Evolutionary conservation across 2,329 filamentous ascomycete species (phyloP).

Genomic region (Anthostomella pinea): DNA sequence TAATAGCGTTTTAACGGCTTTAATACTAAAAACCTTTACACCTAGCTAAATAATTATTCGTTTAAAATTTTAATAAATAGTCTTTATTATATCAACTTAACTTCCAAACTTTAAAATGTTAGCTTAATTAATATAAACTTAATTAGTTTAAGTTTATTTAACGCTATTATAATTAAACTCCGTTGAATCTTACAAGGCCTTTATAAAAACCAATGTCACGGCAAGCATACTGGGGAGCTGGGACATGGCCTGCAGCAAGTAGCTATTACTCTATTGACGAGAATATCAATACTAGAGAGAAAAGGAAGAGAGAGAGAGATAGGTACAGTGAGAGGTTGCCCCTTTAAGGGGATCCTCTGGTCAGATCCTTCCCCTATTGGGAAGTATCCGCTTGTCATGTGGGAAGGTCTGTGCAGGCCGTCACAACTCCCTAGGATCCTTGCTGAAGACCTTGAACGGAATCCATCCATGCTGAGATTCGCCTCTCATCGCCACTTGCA

Average conservation of each 20-base stretch:
- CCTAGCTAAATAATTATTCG: conserved; percentile 5
- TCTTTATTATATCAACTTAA: conserved; percentile 6
- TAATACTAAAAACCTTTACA: background rate
- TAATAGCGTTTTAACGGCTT: background rate
- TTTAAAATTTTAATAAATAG: conserved; percentile 4
- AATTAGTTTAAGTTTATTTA: conserved; percentile 4
- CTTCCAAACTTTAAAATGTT: background rate
- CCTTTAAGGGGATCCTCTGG: no score
- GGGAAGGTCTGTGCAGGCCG: no score
- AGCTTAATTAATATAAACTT: conserved; percentile 3
- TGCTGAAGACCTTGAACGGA: background rate
- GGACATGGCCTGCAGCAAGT: no score
- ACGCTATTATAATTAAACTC: conserved; percentile 1
- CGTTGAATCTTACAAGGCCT: background rate
- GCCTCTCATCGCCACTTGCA: no score
- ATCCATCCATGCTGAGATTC: background rate
- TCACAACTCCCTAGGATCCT: conserved; percentile 2
- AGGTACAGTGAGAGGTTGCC: no score
- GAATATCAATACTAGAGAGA: no score
- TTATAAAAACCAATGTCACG: no score
- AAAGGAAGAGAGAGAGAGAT: no score
- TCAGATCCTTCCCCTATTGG: no score
- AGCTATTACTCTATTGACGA: no score
- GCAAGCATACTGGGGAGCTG: no score
- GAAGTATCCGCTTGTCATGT: no score